Evolutionary conservation across 2,329 filamentous ascomycete species (phyloP).

Genomic region (Rugonectria rugulosa): DNA sequence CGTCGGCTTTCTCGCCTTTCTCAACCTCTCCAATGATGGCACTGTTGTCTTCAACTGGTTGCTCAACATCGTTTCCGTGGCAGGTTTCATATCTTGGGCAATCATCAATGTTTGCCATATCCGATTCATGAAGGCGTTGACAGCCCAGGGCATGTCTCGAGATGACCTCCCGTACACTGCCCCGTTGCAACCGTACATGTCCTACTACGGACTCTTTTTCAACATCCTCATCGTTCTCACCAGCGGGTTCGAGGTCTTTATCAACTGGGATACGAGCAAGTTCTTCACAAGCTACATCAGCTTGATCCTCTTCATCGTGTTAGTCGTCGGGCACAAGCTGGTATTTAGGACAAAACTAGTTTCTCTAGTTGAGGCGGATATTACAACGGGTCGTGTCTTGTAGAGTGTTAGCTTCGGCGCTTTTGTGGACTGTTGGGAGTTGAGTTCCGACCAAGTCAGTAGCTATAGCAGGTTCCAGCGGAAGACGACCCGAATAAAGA

Average conservation of each 20-base stretch:
- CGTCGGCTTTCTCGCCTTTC: conserved; percentile 70
- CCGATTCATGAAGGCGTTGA: conserved; percentile 67
- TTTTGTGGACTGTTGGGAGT: neutral
- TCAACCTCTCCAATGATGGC: conserved; percentile 68
- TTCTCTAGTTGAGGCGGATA: conserved; percentile 46
- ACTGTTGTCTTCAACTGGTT: conserved; percentile 75
- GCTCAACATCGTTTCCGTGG: conserved; percentile 73
- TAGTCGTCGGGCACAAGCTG: conserved; percentile 68
- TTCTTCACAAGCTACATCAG: conserved; percentile 73
- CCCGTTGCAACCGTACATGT: conserved; percentile 68
- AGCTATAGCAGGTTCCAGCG: too few relatives aligned
- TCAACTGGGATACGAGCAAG: conserved; percentile 64
- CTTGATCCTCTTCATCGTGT: conserved; percentile 66
- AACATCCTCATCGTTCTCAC: conserved; percentile 70
- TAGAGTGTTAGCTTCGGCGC: neutral
- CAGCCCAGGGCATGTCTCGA: conserved; percentile 63
- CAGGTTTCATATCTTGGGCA: conserved; percentile 75
- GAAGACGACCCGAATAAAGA: too few relatives aligned
- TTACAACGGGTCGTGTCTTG: conserved; percentile 39
- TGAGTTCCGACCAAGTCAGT: neutral
- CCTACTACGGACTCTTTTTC: conserved; percentile 72
- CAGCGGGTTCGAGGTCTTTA: conserved; percentile 73
- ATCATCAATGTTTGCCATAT: conserved; percentile 71
- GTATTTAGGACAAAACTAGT: conserved; percentile 49
- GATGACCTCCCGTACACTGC: conserved; percentile 67